Percentiles rank a stretch among this genome's conserved stretches.
phyloP scores from a whole-genome alignment of 352 stramenopile species.

The Globisporangium ultimum region DNA sequence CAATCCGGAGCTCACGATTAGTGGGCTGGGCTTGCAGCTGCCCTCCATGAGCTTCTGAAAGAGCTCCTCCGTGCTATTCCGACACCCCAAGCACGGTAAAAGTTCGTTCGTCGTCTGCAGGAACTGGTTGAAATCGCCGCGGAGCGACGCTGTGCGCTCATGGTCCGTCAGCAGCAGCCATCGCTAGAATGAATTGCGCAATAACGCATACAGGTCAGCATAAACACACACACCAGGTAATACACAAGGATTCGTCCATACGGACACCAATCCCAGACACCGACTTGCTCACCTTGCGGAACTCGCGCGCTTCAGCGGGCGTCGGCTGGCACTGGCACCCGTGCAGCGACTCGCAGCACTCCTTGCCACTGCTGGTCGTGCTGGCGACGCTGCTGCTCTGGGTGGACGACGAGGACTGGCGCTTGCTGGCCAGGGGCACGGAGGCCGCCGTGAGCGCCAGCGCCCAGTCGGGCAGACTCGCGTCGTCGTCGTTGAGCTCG shows the following conservation, averaged over 20 bases:
- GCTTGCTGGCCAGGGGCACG: constrained; percentile 8
- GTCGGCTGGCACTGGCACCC: constrained; percentile 64
- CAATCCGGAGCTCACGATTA: constrained; percentile 51
- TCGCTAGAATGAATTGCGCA: constrained; percentile 27
- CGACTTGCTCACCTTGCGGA: constrained; percentile 58
- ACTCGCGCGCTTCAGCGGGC: constrained; percentile 68
- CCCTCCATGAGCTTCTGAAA: constrained; percentile 67
- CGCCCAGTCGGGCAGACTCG: constrained; percentile 3
- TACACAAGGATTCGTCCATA: background rate
- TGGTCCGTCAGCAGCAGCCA: constrained; percentile 78
- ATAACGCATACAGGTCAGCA: background rate
- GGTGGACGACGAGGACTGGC: background rate
- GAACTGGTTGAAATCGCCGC: constrained; percentile 63
- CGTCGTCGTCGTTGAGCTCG: constrained; percentile 8
- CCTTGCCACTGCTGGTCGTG: background rate
- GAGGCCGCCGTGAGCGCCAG: constrained; percentile 4
- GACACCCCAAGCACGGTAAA: constrained; percentile 72
- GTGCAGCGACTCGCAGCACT: constrained; percentile 15
- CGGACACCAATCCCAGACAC: background rate
- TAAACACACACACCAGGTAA: constrained; percentile 11
- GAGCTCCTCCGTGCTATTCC: constrained; percentile 72
- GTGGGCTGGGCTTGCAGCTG: constrained; percentile 23
- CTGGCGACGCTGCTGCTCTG: constrained; percentile 12
- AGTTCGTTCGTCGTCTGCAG: constrained; percentile 69
- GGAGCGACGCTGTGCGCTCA: constrained; percentile 65